A percentile compares a stretch with the other conserved stretches of the same genome.
phyloP scores from a whole-genome alignment of 2,329 filamentous ascomycete species.

The Epicoccum sorghinum region DNA sequence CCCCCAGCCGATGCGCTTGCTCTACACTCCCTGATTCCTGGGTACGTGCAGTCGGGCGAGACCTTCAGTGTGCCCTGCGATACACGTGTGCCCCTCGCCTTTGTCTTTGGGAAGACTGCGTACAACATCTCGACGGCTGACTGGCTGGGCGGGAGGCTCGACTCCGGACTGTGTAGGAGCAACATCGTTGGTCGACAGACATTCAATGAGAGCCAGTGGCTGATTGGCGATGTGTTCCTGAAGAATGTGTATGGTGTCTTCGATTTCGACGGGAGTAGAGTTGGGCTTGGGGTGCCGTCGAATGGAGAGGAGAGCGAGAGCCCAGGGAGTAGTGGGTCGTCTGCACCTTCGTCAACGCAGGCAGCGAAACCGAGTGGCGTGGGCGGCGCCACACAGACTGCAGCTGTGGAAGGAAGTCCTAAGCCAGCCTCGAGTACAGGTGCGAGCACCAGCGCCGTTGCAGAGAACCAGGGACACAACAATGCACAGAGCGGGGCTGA shows the following conservation, averaged over 20 bases:
- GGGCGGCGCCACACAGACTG: slow-evolving; percentile 2
- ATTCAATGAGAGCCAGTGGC: slow-evolving; percentile 68
- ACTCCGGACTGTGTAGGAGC: slow-evolving; percentile 60
- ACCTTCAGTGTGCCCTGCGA: slow-evolving; percentile 77
- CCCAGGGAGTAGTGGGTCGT: slow-evolving; percentile 7
- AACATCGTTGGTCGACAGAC: slow-evolving; percentile 77
- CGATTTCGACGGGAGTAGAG: slow-evolving; percentile 70
- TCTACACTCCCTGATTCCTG: slow-evolving; percentile 72
- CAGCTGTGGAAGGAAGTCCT: neutral
- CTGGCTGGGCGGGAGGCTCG: slow-evolving; percentile 64
- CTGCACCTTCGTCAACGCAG: neutral
- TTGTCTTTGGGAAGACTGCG: slow-evolving; percentile 70
- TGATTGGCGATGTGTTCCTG: slow-evolving; percentile 84
- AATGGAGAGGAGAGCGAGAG: slow-evolving; percentile 5
- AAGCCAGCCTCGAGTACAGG: neutral
- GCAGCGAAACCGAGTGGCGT: neutral
- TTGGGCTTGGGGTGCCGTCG: slow-evolving; percentile 58
- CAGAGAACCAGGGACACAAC: slow-evolving; percentile 6
- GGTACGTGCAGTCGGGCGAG: slow-evolving; percentile 61
- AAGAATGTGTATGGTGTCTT: slow-evolving; percentile 92
- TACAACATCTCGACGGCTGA: slow-evolving; percentile 74
- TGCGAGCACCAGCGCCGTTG: slow-evolving; percentile 4
- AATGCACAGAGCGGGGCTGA: slow-evolving; percentile 8
- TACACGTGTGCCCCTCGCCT: slow-evolving; percentile 63
- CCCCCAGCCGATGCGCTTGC: slow-evolving; percentile 69